Evolutionary conservation across 345 rosid species (phyloP), one percentile per base, ranked within the genome.

Genomic region (Eucalyptus dawsonii): DNA sequence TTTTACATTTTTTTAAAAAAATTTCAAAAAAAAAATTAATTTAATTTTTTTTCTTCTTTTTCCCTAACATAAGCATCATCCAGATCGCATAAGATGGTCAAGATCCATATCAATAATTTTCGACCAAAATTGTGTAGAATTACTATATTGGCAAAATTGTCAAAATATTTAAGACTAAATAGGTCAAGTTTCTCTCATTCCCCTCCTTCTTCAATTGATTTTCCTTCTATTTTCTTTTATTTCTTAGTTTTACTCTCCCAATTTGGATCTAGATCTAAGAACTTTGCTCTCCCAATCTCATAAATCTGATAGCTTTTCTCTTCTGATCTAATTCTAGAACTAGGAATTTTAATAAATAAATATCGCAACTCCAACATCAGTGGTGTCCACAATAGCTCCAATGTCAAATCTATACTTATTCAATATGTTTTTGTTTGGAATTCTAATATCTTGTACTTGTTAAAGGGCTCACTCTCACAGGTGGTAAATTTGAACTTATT

Each of bases 21-120:
- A 44, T 7, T 16, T 31, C 80, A 8, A 69, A 16, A 14, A 21
- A n/a, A n/a, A n/a, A n/a, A n/a, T n/a, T n/a, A n/a, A n/a, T n/a
- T n/a, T n/a, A n/a, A n/a, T n/a, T n/a, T 0, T 21, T 37, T 37
- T 34, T 2, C 10, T 72, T 37, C 2, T 22, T 3, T 6, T 76
- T 11, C 3, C 29, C 14, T 24, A 22, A 56, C 29, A 56, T 37
- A 3, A 11, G 14, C 45, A 11, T 8, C 8, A 40, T 3, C 1
- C 44, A 10, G 37, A 8, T 2, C 9, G 0, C 4, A 22, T 19
- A 21, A 7, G 9, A 76, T 37, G 1, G 14, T 21, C 0, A 0
- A 4, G 2, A 0, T 37, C 1, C 1, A 37, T 76, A 2, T 19
- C 27, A 40, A 17, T 6, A 3, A 37, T 76, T 76, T 34, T 21